phyloP scores from a whole-genome alignment of 2,329 filamentous ascomycete species.

The Dryadomyces sulphureus region DNA sequence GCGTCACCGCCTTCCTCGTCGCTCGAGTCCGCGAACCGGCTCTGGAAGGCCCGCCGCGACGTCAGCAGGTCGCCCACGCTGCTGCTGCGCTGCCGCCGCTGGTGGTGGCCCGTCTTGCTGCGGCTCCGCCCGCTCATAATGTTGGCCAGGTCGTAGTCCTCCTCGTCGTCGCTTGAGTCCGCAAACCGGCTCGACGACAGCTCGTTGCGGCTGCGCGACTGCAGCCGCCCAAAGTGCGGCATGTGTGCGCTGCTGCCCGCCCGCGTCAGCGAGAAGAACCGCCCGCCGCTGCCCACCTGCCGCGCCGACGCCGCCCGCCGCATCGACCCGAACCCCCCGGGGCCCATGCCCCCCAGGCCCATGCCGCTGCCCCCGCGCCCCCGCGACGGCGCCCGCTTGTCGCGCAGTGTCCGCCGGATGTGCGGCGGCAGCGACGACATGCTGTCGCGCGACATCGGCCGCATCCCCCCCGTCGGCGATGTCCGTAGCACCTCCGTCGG shows the following conservation, averaged over 20 bases:
- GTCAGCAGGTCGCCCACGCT: background rate
- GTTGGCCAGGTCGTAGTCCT: conserved; percentile 10
- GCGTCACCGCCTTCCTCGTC: conserved; percentile 34
- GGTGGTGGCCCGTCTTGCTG: background rate
- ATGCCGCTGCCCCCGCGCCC: background rate
- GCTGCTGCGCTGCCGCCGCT: background rate
- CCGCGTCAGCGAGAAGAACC: conserved; percentile 28
- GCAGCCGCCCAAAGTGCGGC: too few relatives aligned
- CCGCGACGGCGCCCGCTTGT: too few relatives aligned
- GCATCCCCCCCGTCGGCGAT: background rate
- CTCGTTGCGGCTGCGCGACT: background rate
- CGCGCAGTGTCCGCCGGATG: background rate
- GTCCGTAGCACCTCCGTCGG: conserved; percentile 34
- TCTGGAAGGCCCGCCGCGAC: conserved; percentile 14
- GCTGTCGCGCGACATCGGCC: background rate
- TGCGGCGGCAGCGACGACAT: background rate
- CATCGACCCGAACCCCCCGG: background rate
- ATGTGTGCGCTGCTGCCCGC: conserved; percentile 4
- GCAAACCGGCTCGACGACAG: conserved; percentile 41
- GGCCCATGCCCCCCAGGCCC: background rate
- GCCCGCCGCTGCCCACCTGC: conserved; percentile 16
- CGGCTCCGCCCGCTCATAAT: background rate
- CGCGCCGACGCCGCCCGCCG: background rate
- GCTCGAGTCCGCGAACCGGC: conserved; percentile 47
- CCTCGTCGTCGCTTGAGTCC: conserved; percentile 54